Evolutionary conservation across 345 rosid species (phyloP).

Genomic region (Populus pruinosa): DNA sequence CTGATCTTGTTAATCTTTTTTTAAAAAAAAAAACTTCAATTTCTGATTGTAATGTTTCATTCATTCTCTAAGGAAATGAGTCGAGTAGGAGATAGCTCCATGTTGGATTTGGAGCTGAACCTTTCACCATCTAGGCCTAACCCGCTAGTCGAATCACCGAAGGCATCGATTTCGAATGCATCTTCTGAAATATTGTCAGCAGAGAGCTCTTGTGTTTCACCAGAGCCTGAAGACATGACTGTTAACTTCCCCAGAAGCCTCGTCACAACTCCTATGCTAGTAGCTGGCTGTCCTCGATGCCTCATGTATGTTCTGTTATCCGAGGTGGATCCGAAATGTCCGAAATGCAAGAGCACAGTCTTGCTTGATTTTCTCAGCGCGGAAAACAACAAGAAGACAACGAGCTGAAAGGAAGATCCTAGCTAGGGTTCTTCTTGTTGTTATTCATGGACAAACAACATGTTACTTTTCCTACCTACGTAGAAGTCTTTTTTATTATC

Average conservation of each 20-base stretch:
- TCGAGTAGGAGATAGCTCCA: constrained; percentile 18
- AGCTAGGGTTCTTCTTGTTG: neutral
- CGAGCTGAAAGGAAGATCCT: neutral
- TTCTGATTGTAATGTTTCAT: neutral
- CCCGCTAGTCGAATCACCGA: constrained; percentile 7
- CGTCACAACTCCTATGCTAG: constrained; percentile 31
- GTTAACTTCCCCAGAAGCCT: constrained; percentile 13
- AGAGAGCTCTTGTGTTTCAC: constrained; percentile 48
- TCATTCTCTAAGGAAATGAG: constrained; percentile 20
- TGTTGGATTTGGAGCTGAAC: constrained; percentile 48
- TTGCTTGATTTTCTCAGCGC: constrained; percentile 34
- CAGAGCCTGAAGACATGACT: constrained; percentile 21
- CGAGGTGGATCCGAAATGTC: constrained; percentile 51
- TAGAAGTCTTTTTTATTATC: neutral
- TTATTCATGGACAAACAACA: neutral
- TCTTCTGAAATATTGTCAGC: constrained; percentile 13
- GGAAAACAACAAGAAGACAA: neutral
- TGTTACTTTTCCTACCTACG: neutral
- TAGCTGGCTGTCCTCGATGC: constrained; percentile 59
- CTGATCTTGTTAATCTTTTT: neutral
- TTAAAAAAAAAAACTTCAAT: neutral
- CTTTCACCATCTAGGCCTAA: constrained; percentile 34
- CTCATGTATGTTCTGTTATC: constrained; percentile 63
- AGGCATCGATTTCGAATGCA: constrained; percentile 19
- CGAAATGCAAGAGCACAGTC: constrained; percentile 52